Base-by-base conservation (phyloP, 768 basidiomycete genomes). In the Boletus tylopilopsis region DNA sequence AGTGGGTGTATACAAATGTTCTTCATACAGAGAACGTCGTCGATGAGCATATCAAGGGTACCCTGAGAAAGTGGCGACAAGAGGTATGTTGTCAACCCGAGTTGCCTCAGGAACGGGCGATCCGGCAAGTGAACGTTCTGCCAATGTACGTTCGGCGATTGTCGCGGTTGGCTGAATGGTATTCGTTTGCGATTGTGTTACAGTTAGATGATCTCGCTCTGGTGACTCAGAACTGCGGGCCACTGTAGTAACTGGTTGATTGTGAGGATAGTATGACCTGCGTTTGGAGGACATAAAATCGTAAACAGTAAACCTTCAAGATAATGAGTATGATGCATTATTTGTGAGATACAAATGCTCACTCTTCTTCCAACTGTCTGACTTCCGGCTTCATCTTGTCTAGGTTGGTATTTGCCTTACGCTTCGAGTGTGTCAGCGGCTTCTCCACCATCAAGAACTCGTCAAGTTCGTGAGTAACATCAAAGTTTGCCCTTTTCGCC, bases 401-500 rank as follows among this genome's bases (percentile, higher is more conserved):
- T 11, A 90, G 65, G 70, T 96, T 91, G 27, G 79, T 75, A 56
- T 92, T 89, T 27, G 81, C 84, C 64, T 95, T 98, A 30, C 96
- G 85, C 68, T 93, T 96, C 38, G 88, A 77, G 54, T 94, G 93
- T 48, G 92, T 96, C 47, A 98, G 72, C n/a, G 95, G 95, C 66
- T 97, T 97, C 71, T 98, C 95, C 45, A 94, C 94, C 79, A 98
- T 82, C 62, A 99, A 69, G 61, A 98, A 88, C 67, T 99, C 96
- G 65, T 99, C 94, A 10, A 99, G 80, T 72, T 98, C 96, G 63
- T 98, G 94, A 30, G 92, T 84, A 32, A 96, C 87, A 64, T 99
- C 95, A 68, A 98, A 99, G 68, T 99, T 98, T n/a, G 94, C 90
- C 69, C 87, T 87, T 66, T 94, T 94, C 69, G 87, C 83, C 94